Base-by-base conservation (phyloP, 768 basidiomycete genomes). In the Lactifluus piperatus region DNA sequence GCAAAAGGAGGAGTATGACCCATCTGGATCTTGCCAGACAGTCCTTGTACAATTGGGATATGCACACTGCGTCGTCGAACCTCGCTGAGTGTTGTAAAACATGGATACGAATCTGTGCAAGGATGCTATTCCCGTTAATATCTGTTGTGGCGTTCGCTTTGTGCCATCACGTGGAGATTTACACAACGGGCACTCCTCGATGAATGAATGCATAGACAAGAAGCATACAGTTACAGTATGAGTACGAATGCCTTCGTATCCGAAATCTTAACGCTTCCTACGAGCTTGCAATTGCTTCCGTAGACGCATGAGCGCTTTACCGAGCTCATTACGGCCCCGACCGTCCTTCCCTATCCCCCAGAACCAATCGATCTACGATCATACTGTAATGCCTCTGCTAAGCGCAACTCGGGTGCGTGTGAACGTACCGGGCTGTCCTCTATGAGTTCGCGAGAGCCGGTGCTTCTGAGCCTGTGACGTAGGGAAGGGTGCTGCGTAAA, bases 321-420 rank as follows among this genome's bases (percentile, higher is more conserved):
- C 76, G 18, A 77, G 66, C 61, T 76, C 72, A 56, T 76, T 76
- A 62, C 71, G 65, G 43, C 75, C 76, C 57, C 66, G 66, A 48
- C 69, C 65, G 24, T 76, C 69, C 47, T 66, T 65, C 48, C 76
- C 75, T 56, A 74, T 61, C 29, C 75, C 76, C 75, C 76, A 77
- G 63, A 76, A 75, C 47, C 71, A 67, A 60, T 77, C 75, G 51
- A 69, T 68, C 66, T 68, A 67, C 1, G 68, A 68, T 34, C 54
- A 68, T 2, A 10, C 5, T 66, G 60, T 44, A 13, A 13, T 57
- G 49, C 11, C 2, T 11, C 7, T 8, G n/a, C 18, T 22, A 13
- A 36, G 16, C 32, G 18, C 22, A 13, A 30, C 10, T 44, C 8
- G 10, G 34, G 26, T 51, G 4, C 10, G n/a, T 22, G 18, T 22